Percentiles rank a stretch among this genome's conserved stretches.
Conservation (phyloP, 2,329 filamentous ascomycete species). For the Phialemonium atrogriseum region DNA sequence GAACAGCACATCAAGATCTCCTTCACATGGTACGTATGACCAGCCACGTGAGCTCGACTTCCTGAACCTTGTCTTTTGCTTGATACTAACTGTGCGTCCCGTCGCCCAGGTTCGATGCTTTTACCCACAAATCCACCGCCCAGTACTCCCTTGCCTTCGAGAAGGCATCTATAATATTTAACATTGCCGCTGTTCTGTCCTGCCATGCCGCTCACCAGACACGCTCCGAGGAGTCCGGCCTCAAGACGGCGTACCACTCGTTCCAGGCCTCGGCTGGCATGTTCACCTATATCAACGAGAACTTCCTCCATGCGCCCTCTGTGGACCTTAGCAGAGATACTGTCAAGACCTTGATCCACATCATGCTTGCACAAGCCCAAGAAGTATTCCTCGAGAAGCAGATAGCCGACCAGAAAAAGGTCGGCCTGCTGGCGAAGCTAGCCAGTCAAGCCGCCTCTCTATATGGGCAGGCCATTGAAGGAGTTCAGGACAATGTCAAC, state of each 20-base stretch:
- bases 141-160: conserved; percentile 97
- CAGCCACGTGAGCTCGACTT: neutral
- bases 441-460: conserved; percentile 85
- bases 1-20: conserved; percentile 99
- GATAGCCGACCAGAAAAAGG: conserved; percentile 84
- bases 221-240: conserved; percentile 79
- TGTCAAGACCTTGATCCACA: conserved; percentile 84
- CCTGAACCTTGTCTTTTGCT: neutral
- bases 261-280: conserved; percentile 98
- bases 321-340: conserved; percentile 94
- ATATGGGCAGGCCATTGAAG: conserved; percentile 81
- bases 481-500: conserved; percentile 83
- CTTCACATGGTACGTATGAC: conserved; percentile 86
- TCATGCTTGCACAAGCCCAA: conserved; percentile 93
- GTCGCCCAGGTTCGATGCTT: conserved; percentile 82
- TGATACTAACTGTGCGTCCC: neutral
- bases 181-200: conserved; percentile 93
- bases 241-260: conserved; percentile 96
- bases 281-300: conserved; percentile 99
- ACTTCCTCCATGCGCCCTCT: conserved; percentile 93
- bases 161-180: conserved; percentile 98
- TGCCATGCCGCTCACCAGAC: conserved; percentile 93
- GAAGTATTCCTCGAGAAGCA: conserved; percentile 98
- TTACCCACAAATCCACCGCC: conserved; percentile 93
- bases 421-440: conserved; percentile 83